These are phyloP conservation scores for Suillus placidus DNA, from an alignment of 768 basidiomycete genomes.

Conservation along the genomic window DNA sequence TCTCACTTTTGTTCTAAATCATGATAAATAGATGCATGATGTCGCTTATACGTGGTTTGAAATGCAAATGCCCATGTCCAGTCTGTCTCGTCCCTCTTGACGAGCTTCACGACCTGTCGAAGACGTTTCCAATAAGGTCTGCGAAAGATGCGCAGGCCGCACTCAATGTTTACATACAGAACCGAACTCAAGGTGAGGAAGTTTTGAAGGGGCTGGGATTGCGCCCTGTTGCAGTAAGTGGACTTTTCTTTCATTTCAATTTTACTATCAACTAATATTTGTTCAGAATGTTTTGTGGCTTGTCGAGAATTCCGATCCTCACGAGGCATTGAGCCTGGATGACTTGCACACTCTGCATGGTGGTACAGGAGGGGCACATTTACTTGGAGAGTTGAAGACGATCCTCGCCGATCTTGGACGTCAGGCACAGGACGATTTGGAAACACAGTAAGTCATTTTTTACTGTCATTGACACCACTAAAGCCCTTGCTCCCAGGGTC, in stretches of 20 bases:
- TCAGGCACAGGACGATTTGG: not conserved
- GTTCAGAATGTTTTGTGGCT: conserved; percentile 44
- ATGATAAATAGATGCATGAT: conserved; percentile 40
- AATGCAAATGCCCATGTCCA: conserved; percentile 35
- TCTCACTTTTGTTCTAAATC: too few relatives aligned
- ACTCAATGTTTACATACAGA: too few relatives aligned
- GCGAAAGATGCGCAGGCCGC: not conserved
- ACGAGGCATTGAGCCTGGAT: conserved; percentile 39
- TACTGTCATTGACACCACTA: conserved; percentile 8
- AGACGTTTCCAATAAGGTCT: not conserved
- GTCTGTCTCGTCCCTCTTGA: conserved; percentile 37
- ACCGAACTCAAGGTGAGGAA: too few relatives aligned
- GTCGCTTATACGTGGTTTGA: conserved; percentile 35
- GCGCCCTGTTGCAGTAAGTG: too few relatives aligned
- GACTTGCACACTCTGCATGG: conserved; percentile 37
- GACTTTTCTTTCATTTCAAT: too few relatives aligned
- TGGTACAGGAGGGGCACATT: conserved; percentile 36
- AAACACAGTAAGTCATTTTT: not conserved
- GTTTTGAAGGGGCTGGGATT: too few relatives aligned
- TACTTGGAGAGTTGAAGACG: conserved; percentile 29
- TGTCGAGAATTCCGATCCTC: conserved; percentile 37
- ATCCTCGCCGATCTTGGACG: conserved; percentile 19
- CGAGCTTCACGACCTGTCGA: conserved; percentile 22
- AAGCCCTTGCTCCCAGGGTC: conserved; percentile 24
- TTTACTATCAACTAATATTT: not conserved